phyloP scores from a whole-genome alignment of 495 filamentous ascomycete genomes.

The Lasiosphaeria hispida region DNA sequence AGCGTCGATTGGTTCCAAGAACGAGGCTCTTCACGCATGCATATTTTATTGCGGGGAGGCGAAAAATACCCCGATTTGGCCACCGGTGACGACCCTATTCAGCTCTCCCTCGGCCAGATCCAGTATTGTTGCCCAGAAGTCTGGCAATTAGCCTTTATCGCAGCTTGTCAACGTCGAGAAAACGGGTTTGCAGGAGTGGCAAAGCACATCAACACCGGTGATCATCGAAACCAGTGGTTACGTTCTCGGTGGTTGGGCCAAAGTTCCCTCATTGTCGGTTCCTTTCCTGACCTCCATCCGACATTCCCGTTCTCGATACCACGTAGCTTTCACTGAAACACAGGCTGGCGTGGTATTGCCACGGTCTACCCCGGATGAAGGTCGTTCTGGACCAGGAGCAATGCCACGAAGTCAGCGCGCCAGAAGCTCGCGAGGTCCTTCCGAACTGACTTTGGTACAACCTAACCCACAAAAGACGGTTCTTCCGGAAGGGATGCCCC shows the following conservation, averaged over 20 bases:
- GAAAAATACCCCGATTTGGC: constrained; percentile 12
- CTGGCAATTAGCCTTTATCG: not conserved
- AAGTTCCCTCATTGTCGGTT: not conserved
- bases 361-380: constrained; percentile 4
- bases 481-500: constrained; percentile 5
- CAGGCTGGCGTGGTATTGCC: not conserved
- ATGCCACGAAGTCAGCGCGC: not conserved
- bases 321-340: not conserved
- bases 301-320: not conserved
- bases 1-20: constrained; percentile 7
- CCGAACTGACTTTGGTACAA: not conserved
- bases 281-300: not conserved
- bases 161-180: not conserved
- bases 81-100: not conserved
- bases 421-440: constrained; percentile 19
- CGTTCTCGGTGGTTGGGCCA: too few relatives aligned
- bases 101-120: not conserved
- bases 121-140: too few relatives aligned
- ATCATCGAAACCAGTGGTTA: too few relatives aligned
- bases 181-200: constrained; percentile 10
- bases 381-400: constrained; percentile 1
- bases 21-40: constrained; percentile 13
- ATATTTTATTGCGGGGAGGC: constrained; percentile 14
- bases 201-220: not conserved
- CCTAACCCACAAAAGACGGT: not conserved